A percentile compares a stretch with the other conserved stretches of the same genome.
Conservation (phyloP, 148 eudicot genomes). For the Dianthus caryophyllus region DNA sequence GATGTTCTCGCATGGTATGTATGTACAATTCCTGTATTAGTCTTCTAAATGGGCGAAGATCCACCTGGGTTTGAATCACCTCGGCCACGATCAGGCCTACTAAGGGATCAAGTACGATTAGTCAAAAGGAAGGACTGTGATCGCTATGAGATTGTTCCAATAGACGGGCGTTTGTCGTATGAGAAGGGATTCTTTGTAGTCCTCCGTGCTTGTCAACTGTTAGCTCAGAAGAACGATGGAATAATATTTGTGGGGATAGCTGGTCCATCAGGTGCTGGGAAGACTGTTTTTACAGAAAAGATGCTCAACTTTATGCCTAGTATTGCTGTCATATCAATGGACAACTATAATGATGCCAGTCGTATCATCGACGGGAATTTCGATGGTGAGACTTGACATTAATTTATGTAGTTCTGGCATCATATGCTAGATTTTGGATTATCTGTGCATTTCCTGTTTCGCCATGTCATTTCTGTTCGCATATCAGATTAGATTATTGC, state of each 20-base stretch:
- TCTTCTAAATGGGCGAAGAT: constrained; percentile 40
- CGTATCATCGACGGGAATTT: constrained; percentile 84
- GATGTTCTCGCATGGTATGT: constrained; percentile 12
- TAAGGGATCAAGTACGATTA: constrained; percentile 78
- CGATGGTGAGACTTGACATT: constrained; percentile 48
- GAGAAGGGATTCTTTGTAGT: constrained; percentile 85
- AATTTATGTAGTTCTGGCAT: neutral
- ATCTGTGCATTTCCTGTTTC: neutral
- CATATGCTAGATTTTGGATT: neutral
- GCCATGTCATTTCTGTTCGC: neutral
- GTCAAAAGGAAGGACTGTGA: constrained; percentile 57
- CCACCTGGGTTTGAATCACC: constrained; percentile 53
- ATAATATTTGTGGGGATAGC: constrained; percentile 79
- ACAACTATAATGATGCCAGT: constrained; percentile 74
- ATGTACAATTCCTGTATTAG: constrained; percentile 20
- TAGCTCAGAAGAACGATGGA: constrained; percentile 77
- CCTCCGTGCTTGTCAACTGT: constrained; percentile 74
- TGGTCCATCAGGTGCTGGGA: constrained; percentile 91
- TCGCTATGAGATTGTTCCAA: constrained; percentile 66
- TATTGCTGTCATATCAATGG: constrained; percentile 78
- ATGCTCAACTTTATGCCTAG: constrained; percentile 73
- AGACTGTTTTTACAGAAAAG: constrained; percentile 76
- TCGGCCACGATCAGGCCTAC: constrained; percentile 52
- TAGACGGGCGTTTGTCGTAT: constrained; percentile 59
- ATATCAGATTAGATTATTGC: neutral